Evolutionary conservation across 441 rosid species (phyloP).

Genomic region (Jatropha podagrica): DNA sequence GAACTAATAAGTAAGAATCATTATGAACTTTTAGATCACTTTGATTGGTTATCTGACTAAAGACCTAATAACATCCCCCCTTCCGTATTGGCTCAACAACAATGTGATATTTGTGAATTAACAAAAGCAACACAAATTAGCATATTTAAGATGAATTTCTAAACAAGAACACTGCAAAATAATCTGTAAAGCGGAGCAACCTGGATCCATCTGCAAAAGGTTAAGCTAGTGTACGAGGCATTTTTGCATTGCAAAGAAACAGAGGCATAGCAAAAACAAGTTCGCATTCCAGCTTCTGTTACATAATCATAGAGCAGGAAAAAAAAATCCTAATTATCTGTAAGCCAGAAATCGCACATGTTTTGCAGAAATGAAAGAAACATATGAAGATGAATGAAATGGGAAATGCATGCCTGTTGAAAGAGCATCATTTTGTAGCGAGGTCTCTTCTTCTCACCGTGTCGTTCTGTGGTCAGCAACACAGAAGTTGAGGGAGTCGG

Average conservation of each 20-base stretch:
- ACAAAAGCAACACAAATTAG: not conserved
- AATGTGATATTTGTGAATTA: not conserved
- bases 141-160: not conserved
- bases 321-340: not conserved
- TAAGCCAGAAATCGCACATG: not conserved
- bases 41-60: not conserved
- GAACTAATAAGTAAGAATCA: too few species aligned
- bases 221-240: too few species aligned
- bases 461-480: constrained; percentile 52
- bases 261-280: too few species aligned
- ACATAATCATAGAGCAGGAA: too few species aligned
- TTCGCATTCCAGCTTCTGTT: too few species aligned
- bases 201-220: too few species aligned
- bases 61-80: not conserved
- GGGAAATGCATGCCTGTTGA: constrained; percentile 53
- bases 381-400: not conserved
- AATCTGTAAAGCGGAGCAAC: too few species aligned
- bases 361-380: not conserved
- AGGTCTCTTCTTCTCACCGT: constrained; percentile 48
- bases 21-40: too few species aligned
- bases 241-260: too few species aligned
- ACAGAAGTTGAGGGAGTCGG: constrained; percentile 47
- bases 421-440: constrained; percentile 65
- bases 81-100: not conserved
- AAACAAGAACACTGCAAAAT: not conserved